phyloP scores from a whole-genome alignment of 2,329 filamentous ascomycete species.

The Trichophyton benhamiae region DNA sequence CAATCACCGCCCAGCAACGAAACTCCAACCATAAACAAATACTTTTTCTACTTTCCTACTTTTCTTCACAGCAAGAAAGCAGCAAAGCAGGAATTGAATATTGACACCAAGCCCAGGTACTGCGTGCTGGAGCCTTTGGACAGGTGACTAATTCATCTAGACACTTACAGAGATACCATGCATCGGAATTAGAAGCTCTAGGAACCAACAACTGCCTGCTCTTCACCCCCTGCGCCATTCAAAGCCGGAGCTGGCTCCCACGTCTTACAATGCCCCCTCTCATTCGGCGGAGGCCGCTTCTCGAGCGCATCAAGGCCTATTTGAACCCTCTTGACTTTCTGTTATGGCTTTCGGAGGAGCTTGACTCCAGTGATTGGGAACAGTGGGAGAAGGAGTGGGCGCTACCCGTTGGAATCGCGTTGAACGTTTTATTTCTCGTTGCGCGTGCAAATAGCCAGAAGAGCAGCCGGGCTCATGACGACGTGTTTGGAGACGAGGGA shows the following conservation, averaged over 20 bases:
- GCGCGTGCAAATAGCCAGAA: slow-evolving; percentile 63
- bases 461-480: slow-evolving; percentile 48
- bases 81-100: not conserved
- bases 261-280: slow-evolving; percentile 55
- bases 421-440: slow-evolving; percentile 72
- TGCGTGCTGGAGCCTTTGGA: not conserved
- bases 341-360: slow-evolving; percentile 82
- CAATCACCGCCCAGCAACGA: too few species aligned
- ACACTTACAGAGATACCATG: not conserved
- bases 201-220: not conserved
- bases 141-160: not conserved
- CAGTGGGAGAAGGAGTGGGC: slow-evolving; percentile 61
- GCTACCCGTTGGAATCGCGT: slow-evolving; percentile 57
- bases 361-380: slow-evolving; percentile 85
- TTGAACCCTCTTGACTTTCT: slow-evolving; percentile 82
- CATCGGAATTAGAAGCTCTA: not conserved
- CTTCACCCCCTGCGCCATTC: not conserved
- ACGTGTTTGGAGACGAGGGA: slow-evolving; percentile 67
- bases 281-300: slow-evolving; percentile 66
- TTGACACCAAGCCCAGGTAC: not conserved
- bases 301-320: slow-evolving; percentile 65
- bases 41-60: too few species aligned
- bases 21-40: not conserved
- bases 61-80: not conserved
- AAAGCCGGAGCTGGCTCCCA: not conserved